Base-by-base conservation (phyloP, 371 early-diverging fungal species). In the Blastocladiella emersonii region DNA sequence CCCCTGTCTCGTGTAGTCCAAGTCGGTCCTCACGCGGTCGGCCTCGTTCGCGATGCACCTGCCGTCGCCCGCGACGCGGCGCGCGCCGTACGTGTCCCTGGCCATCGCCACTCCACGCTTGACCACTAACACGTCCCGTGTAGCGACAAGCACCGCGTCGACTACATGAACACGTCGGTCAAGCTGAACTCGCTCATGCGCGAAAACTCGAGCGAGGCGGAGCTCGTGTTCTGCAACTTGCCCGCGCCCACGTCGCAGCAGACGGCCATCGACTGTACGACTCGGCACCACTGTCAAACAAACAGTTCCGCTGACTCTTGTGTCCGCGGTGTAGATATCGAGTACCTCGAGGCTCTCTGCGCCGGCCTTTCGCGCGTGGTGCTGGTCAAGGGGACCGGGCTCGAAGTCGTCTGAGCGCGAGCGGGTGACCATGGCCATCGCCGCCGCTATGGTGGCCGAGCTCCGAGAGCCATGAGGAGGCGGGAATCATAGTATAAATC, bases 361-460 rank as follows among this genome's bases (percentile, higher is more conserved):
- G 57, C 53, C 21, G 71, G 61, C 2, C 30, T 73, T 3, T 55
- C 56, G 19, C 35, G 70, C 43, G 53, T 73, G n/a, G 45, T 70
- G 36, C 59, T 73, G 21, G 62, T 73, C 34, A 73, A 69, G 62
- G 74, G 74, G 0, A 64, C 66, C 25, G 71, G 71, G 34, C 39
- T 61, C 17, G 74, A 71, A 55, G 70, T 73, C 30, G 66, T 73
- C 25, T 48, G n/a, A n/a, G n/a, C n/a, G n/a, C n/a, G n/a, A n/a
- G n/a, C n/a, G n/a, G n/a, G n/a, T n/a, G n/a, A n/a, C n/a, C n/a
- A n/a, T n/a, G n/a, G n/a, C n/a, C n/a, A n/a, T n/a, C n/a, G n/a
- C n/a, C n/a, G n/a, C n/a, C n/a, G n/a, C n/a, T n/a, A n/a, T n/a
- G n/a, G n/a, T n/a, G n/a, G n/a, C n/a, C n/a, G n/a, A n/a, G n/a